phyloP scores from a whole-genome alignment of 1,139 yeast species.

The Magnusiomyces ingens region DNA sequence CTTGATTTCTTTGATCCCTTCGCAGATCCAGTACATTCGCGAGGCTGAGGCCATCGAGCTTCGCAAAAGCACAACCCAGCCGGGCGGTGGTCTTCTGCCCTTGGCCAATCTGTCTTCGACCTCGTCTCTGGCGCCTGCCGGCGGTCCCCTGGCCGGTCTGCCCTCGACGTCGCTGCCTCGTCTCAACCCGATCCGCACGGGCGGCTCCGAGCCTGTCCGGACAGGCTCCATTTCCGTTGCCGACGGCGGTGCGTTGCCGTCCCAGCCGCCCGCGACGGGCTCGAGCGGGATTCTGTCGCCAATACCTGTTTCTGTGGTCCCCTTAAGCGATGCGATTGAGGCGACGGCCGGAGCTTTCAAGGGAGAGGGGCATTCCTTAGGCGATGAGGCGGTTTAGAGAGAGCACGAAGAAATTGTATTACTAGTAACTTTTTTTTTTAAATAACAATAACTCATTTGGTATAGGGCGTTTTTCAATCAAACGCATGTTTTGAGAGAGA shows the following conservation, averaged over 20 bases:
- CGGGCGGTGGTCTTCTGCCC: neutral
- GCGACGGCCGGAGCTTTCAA: too few relatives aligned
- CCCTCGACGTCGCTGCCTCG: neutral
- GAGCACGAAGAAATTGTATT: too few relatives aligned
- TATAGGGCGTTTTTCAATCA: too few relatives aligned
- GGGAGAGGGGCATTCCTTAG: too few relatives aligned
- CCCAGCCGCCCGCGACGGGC: too few relatives aligned
- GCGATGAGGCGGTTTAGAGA: too few relatives aligned
- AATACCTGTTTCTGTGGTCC: too few relatives aligned
- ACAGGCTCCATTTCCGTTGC: neutral
- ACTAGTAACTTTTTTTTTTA: too few relatives aligned
- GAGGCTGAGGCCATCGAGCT: constrained; percentile 49
- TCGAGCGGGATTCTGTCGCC: too few relatives aligned
- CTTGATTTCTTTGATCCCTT: constrained; percentile 49
- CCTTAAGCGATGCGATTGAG: too few relatives aligned
- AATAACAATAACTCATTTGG: too few relatives aligned
- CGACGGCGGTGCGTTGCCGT: neutral
- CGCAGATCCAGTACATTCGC: constrained; percentile 45
- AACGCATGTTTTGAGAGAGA: too few relatives aligned
- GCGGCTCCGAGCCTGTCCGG: neutral
- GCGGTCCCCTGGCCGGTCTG: neutral
- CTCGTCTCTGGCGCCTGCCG: neutral
- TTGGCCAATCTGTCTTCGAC: neutral
- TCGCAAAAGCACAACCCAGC: constrained; percentile 27
- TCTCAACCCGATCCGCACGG: neutral